phyloP scores from a whole-genome alignment of 2,329 filamentous ascomycete species.

The Colletotrichum truncatum region DNA sequence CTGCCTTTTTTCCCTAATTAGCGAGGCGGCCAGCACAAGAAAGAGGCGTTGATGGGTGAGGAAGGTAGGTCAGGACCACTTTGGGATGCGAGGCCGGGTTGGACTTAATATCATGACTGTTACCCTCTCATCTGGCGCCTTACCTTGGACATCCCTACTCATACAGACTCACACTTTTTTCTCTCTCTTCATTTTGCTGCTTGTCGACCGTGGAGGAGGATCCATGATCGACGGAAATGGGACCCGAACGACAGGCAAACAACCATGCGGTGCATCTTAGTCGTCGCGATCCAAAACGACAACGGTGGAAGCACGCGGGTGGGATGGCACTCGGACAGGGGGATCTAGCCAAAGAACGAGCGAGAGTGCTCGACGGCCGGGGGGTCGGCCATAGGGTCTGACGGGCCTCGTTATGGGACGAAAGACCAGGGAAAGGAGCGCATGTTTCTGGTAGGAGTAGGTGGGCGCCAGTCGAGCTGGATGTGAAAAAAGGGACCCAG shows the following conservation, averaged over 20 bases:
- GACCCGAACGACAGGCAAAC: slow-evolving; percentile 24
- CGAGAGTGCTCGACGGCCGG: slow-evolving; percentile 17
- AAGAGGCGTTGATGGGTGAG: slow-evolving; percentile 17
- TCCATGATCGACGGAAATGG: slow-evolving; percentile 25
- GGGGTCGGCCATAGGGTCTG: slow-evolving; percentile 22
- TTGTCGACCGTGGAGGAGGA: not conserved
- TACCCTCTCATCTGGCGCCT: slow-evolving; percentile 5
- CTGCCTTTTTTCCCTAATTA: slow-evolving; percentile 16
- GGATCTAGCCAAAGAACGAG: slow-evolving; percentile 22
- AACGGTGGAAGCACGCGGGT: slow-evolving; percentile 16
- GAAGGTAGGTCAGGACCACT: slow-evolving; percentile 9
- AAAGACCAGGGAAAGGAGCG: slow-evolving; percentile 2
- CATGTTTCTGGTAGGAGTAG: slow-evolving; percentile 22
- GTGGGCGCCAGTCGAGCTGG: slow-evolving; percentile 26
- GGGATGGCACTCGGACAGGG: slow-evolving; percentile 30
- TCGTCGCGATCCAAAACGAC: slow-evolving; percentile 26
- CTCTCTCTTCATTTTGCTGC: not conserved
- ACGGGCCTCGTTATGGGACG: slow-evolving; percentile 23
- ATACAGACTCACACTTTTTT: slow-evolving; percentile 9
- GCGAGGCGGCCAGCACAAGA: slow-evolving; percentile 3
- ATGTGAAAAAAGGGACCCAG: slow-evolving; percentile 1
- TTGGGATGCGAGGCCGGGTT: slow-evolving; percentile 17
- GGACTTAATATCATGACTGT: slow-evolving; percentile 27
- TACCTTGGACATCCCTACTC: slow-evolving; percentile 19
- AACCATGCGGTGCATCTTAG: slow-evolving; percentile 27